Base-by-base conservation (phyloP, 2,329 filamentous ascomycete species). In the Cercospora janseana region DNA sequence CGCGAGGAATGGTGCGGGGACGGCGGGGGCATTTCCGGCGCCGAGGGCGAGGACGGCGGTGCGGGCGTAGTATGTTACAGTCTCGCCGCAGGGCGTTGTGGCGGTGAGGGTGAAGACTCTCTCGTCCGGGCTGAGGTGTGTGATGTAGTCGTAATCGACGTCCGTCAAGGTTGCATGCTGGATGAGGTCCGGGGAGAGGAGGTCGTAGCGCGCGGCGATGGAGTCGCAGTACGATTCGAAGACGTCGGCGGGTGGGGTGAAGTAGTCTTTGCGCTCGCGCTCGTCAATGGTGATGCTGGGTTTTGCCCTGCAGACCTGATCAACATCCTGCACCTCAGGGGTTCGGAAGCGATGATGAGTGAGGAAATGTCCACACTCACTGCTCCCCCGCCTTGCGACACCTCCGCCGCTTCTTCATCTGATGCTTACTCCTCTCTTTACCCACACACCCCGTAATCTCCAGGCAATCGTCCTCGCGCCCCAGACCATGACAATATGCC, bases 351-450 rank as follows among this genome's bases (percentile, higher is more conserved):
- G 13, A 8, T 16, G n/a, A 9, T 31, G 15, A 12, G n/a, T 4
- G 24, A 8, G 4, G 10, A 5, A 13, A 31, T 23, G 24, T 10
- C 4, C n/a, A 18, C n/a, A n/a, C 46, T 32, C 41, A 57, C 51
- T 52, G 56, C 31, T 58, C 56, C 3, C 56, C 54, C 10, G 38
- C 32, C 21, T 35, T 35, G 9, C 55, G 40, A 23, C 45, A 46
- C 7, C 58, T 56, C 20, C 54, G 70, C 66, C 82, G 80, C 74
- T 88, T 89, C 72, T 84, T 85, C 66, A 72, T 74, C 51, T 80
- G 78, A 66, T 92, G 86, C 70, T 92, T 92, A 71, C 86, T 90
- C 49, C 90, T 68, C 62, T 90, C 87, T 61, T 86, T 88, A 0
- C 88, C 87, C 0, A 90, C 87, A 55, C 87, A 89, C 2, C 85